Evolutionary conservation across 495 filamentous ascomycete genomes (phyloP).

Genomic region (Penicillium waksmanii): DNA sequence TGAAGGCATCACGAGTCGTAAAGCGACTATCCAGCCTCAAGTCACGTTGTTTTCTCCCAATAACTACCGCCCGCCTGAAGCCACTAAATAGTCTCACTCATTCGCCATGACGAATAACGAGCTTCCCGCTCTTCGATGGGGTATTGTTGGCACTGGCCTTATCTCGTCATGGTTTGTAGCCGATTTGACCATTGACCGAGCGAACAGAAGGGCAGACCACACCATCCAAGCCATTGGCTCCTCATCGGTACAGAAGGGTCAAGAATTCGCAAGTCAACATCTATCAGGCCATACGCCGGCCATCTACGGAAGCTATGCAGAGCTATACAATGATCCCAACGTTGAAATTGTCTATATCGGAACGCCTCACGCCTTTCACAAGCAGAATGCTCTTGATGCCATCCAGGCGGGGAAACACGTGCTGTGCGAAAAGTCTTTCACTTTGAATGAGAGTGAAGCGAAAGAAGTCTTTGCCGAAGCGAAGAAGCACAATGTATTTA

Average conservation of each 20-base stretch:
- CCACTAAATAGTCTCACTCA: too few relatives aligned
- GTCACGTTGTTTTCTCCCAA: too few relatives aligned
- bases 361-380: conserved; percentile 22
- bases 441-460: conserved; percentile 37
- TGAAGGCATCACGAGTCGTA: too few relatives aligned
- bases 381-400: conserved; percentile 13
- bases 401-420: conserved; percentile 42
- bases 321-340: conserved; percentile 15
- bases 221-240: conserved; percentile 11
- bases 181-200: conserved; percentile 1
- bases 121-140: too few relatives aligned
- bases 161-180: conserved; percentile 13
- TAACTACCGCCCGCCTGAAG: too few relatives aligned
- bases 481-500: not conserved
- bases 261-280: conserved; percentile 4
- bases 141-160: not conserved
- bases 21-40: too few relatives aligned
- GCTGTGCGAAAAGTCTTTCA: conserved; percentile 46
- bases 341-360: conserved; percentile 25
- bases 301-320: conserved; percentile 12
- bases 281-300: conserved; percentile 8
- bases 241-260: not conserved
- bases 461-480: conserved; percentile 21
- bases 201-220: not conserved
- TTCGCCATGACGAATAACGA: too few relatives aligned